Evolutionary conservation across 2,329 filamentous ascomycete genomes (phyloP), one percentile per base, ranked within the genome.

Genomic region (Epichloe sibirici): DNA sequence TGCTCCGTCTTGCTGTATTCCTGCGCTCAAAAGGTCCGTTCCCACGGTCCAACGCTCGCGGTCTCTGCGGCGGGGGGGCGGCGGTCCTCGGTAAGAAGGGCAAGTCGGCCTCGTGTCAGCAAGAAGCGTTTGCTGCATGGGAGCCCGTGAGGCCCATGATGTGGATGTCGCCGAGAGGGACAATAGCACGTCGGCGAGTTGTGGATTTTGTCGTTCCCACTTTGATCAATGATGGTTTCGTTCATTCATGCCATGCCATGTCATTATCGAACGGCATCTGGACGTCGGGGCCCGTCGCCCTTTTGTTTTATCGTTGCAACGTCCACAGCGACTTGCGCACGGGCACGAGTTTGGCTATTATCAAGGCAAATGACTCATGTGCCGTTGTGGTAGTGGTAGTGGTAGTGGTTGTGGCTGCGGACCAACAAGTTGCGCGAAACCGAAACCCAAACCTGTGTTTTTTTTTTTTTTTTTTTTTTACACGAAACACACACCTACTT

Each of bases 381-480:
- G 25, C 28, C 8, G 28, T 28, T 8, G 25, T 31, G 28, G 28
- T 31, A 9, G 28, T 31, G 8, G 28, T 9, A 9, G 8, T 31
- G 4, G 3, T 31, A 9, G 28, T 31, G 8, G 28, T 9, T 31
- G 8, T 31, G 4, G 3, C 17, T 21, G 17, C 17, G 17, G 17
- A 21, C 17, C 17, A 21, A 21, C 17, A 21, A 21, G 17, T 21
- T 2, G 2, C 17, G 17, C 17, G 17, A 21, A 31, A 31, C 1
- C 8, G 1, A 3, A 9, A 31, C 17, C 17, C 1, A 1, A 4
- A 31, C 3, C 1, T 31, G 4, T 4, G 23, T 4, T 1, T 1
- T 9, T 31, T 31, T 31, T 9, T 9, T 9, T 31, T 8, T 8
- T 28, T 0, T 17, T 21, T 21, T 21, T 17, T 17, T 17, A 17